A percentile compares a stretch with the other conserved stretches of the same genome.
Evolutionary conservation across 257 asterid species (phyloP).

Genomic region (Prunella vulgaris): DNA sequence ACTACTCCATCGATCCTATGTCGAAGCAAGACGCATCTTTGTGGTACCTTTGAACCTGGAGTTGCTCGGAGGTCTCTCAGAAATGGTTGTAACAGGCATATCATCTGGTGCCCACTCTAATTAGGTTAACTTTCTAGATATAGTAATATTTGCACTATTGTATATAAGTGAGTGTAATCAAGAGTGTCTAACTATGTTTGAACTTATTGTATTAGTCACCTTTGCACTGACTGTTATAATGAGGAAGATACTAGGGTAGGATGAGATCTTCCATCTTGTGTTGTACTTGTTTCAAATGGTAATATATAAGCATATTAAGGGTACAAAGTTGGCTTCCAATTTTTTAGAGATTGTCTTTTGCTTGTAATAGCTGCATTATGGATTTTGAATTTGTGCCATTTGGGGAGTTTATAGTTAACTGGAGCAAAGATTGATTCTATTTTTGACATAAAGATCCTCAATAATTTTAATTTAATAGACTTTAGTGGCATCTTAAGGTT

Average conservation of each 20-base stretch:
- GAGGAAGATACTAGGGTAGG: background rate
- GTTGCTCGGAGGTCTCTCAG: background rate
- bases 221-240: background rate
- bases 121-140: slow-evolving; percentile 1
- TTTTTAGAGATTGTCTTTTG: background rate
- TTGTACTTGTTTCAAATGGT: background rate
- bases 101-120: background rate
- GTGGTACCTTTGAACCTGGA: slow-evolving; percentile 7
- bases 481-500: background rate
- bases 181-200: background rate
- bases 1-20: slow-evolving; percentile 1
- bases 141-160: background rate
- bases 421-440: background rate
- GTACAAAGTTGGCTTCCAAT: background rate
- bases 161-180: background rate
- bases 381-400: background rate
- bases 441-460: background rate
- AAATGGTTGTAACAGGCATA: background rate
- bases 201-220: background rate
- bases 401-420: background rate
- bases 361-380: background rate
- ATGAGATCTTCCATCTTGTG: slow-evolving; percentile 2
- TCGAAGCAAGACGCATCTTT: background rate
- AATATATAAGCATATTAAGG: background rate
- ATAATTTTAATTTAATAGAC: background rate